phyloP scores from a whole-genome alignment of 2,329 filamentous ascomycete genomes.

The Aspergillus brunneoviolaceus region DNA sequence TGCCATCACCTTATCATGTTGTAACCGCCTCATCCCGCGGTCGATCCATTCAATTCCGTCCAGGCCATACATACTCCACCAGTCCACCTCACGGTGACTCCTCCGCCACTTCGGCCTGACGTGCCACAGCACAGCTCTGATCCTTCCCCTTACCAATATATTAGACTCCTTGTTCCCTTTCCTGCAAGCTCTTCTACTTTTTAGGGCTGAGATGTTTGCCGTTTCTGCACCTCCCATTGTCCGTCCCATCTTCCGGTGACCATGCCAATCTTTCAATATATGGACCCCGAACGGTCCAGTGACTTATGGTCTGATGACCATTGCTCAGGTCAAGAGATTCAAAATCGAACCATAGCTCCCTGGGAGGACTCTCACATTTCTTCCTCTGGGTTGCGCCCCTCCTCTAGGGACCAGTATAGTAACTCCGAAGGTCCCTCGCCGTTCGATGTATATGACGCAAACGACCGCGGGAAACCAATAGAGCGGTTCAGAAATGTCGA shows the following conservation, averaged over 20 bases:
- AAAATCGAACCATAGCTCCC: slow-evolving; percentile 9
- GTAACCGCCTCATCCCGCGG: not conserved
- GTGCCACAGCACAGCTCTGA: slow-evolving; percentile 2
- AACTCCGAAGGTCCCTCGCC: slow-evolving; percentile 16
- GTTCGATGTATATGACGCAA: slow-evolving; percentile 26
- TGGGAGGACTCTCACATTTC: slow-evolving; percentile 16
- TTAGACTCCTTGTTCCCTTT: not conserved
- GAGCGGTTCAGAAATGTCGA: slow-evolving; percentile 77
- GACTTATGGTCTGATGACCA: slow-evolving; percentile 28
- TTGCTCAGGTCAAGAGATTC: slow-evolving; percentile 14
- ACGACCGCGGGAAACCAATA: slow-evolving; percentile 75
- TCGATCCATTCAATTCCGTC: not conserved
- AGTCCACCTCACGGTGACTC: slow-evolving; percentile 6
- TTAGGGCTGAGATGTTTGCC: slow-evolving; percentile 28
- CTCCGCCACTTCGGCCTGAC: slow-evolving; percentile 13
- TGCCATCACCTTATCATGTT: not conserved
- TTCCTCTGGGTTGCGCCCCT: slow-evolving; percentile 9
- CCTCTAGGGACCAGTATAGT: slow-evolving; percentile 16
- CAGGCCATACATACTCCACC: slow-evolving; percentile 5
- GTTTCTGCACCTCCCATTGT: slow-evolving; percentile 16
- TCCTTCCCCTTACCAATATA: not conserved
- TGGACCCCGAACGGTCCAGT: slow-evolving; percentile 32
- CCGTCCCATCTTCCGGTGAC: slow-evolving; percentile 20
- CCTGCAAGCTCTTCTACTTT: not conserved
- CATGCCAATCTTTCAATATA: slow-evolving; percentile 38